These are phyloP conservation scores for Sporothrix sp. DNA, from an alignment of 2,329 filamentous ascomycete genomes.

Conservation along the genomic window DNA sequence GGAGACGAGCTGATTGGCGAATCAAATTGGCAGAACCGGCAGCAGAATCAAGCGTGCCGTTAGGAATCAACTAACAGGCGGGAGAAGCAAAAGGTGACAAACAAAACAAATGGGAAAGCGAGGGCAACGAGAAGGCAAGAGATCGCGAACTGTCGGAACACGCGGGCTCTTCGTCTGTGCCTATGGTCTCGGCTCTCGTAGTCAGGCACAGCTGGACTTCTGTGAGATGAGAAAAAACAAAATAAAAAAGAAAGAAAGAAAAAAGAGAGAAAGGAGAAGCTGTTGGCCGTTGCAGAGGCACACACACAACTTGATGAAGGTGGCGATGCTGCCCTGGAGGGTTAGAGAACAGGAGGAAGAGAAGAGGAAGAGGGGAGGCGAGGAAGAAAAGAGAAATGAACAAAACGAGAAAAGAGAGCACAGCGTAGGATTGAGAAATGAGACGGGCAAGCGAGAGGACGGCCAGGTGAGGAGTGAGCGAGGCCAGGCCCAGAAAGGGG, in stretches of 20 bases:
- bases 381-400: constrained; percentile 2
- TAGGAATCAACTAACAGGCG: constrained; percentile 12
- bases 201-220: constrained; percentile 8
- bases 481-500: constrained; percentile 11
- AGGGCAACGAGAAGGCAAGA: not conserved
- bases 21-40: constrained; percentile 6
- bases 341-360: too few species aligned
- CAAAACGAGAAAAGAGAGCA: not conserved
- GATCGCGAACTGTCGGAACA: constrained; percentile 2
- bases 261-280: not conserved
- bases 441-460: not conserved
- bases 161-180: not conserved
- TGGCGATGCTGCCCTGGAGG: constrained; percentile 13
- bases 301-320: constrained; percentile 9
- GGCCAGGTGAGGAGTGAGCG: not conserved
- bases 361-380: not conserved
- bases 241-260: not conserved
- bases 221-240: not conserved
- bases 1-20: not conserved
- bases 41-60: not conserved
- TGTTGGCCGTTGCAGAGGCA: constrained; percentile 12
- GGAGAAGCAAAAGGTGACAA: constrained; percentile 3
- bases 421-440: not conserved
- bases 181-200: not conserved
- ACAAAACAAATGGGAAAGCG: not conserved